Evolutionary conservation across 2,329 filamentous ascomycete species (phyloP).

Genomic region (Microcyclospora tardicrescens): DNA sequence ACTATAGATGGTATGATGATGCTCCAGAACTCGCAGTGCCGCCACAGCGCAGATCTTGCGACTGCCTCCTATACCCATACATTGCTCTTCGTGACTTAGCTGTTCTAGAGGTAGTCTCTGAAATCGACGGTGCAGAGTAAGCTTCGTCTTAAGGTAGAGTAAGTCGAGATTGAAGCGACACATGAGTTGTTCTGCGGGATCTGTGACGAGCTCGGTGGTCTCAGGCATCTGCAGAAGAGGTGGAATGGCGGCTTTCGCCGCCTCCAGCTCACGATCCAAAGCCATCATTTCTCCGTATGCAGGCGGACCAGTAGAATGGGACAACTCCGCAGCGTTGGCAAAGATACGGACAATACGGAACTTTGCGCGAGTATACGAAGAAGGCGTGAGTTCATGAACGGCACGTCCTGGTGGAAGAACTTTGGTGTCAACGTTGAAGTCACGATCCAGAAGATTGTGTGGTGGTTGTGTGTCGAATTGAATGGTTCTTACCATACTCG

Average conservation of each 20-base stretch:
- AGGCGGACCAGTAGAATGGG: conserved; percentile 25
- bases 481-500: conserved; percentile 30
- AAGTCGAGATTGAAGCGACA: conserved; percentile 39
- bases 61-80: conserved; percentile 16
- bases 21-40: conserved; percentile 35
- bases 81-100: conserved; percentile 22
- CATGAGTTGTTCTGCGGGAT: conserved; percentile 39
- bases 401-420: conserved; percentile 26
- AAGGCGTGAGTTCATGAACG: conserved; percentile 21
- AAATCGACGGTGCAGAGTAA: conserved; percentile 43
- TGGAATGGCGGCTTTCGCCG: conserved; percentile 23
- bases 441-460: conserved; percentile 32
- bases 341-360: conserved; percentile 23
- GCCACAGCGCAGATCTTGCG: conserved; percentile 34
- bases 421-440: conserved; percentile 26
- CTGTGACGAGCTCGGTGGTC: conserved; percentile 32
- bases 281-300: conserved; percentile 26
- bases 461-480: conserved; percentile 32
- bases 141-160: conserved; percentile 38
- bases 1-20: conserved; percentile 38
- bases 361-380: conserved; percentile 26
- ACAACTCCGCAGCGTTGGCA: conserved; percentile 27
- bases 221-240: conserved; percentile 25
- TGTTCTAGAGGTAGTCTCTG: conserved; percentile 25
- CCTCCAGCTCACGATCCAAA: conserved; percentile 25